These are phyloP conservation scores for Geopyxis carbonaria DNA, from an alignment of 495 filamentous ascomycete species.

Conservation along the genomic window DNA sequence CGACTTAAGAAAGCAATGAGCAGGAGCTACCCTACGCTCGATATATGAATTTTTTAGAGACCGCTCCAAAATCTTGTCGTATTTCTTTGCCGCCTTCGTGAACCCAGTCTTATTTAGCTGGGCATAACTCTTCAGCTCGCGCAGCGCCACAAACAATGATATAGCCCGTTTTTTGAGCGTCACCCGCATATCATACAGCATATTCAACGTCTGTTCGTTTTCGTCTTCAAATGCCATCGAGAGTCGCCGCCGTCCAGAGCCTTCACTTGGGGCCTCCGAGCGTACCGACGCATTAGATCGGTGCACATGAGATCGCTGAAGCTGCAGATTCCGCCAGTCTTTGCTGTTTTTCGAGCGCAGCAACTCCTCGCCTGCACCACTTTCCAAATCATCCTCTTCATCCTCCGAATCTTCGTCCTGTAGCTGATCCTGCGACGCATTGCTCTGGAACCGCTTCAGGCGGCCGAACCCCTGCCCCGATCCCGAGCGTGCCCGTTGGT, in stretches of 20 bases:
- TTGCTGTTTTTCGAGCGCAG: too few species aligned
- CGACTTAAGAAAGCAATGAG: conserved; percentile 55
- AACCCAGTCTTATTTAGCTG: conserved; percentile 96
- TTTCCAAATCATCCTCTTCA: conserved; percentile 32
- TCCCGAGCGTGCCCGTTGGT: conserved; percentile 26
- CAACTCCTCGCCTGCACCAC: conserved; percentile 10
- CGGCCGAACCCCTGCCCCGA: too few species aligned
- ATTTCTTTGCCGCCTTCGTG: conserved; percentile 91
- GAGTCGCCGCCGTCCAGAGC: conserved; percentile 31
- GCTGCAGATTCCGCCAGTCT: conserved; percentile 10
- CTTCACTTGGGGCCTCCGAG: conserved; percentile 14
- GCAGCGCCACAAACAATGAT: conserved; percentile 78
- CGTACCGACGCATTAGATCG: conserved; percentile 34
- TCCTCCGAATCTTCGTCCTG: conserved; percentile 36
- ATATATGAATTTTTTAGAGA: conserved; percentile 62
- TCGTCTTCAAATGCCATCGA: conserved; percentile 54
- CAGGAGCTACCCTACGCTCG: conserved; percentile 46
- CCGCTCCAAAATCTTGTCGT: conserved; percentile 85
- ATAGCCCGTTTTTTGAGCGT: conserved; percentile 81
- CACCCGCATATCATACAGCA: conserved; percentile 62
- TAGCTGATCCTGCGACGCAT: conserved; percentile 28
- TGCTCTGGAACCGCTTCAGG: background rate
- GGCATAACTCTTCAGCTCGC: conserved; percentile 86
- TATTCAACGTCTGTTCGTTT: conserved; percentile 49
- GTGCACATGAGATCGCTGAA: conserved; percentile 25